phyloP scores from a whole-genome alignment of 139 green algal species.

The Eudorina sp. region DNA sequence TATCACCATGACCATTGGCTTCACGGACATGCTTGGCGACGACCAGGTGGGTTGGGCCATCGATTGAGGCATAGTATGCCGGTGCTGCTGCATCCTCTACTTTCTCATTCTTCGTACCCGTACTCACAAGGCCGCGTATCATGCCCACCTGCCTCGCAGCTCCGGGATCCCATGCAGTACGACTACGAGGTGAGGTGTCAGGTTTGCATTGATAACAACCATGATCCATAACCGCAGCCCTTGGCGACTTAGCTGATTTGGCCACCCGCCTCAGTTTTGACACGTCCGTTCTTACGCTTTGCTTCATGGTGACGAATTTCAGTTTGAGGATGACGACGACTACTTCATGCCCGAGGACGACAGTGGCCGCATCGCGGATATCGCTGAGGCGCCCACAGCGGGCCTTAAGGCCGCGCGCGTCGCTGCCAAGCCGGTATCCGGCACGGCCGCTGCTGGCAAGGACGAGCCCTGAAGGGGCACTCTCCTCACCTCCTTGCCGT shows the following conservation, averaged over 20 bases:
- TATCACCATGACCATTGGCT: conserved; percentile 40
- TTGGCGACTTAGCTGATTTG: too few relatives aligned
- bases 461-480: too few relatives aligned
- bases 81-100: too few relatives aligned
- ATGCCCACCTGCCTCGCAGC: background rate
- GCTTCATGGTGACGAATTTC: background rate
- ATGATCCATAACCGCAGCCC: too few relatives aligned
- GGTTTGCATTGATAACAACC: too few relatives aligned
- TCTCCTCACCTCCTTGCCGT: too few relatives aligned
- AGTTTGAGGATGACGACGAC: conserved; percentile 46
- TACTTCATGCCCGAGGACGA: conserved; percentile 47
- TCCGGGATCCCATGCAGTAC: conserved; percentile 35
- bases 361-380: background rate
- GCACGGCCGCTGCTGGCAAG: too few relatives aligned
- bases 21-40: conserved; percentile 39
- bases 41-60: conserved; percentile 30
- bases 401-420: conserved; percentile 10
- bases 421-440: background rate
- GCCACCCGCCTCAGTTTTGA: too few relatives aligned
- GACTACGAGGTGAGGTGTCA: conserved; percentile 30
- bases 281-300: too few relatives aligned
- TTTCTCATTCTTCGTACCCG: too few relatives aligned
- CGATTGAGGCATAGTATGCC: too few relatives aligned
- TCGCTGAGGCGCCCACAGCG: conserved; percentile 4
- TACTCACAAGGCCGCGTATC: background rate